phyloP scores from a whole-genome alignment of 78 protist genomes.

The Speleostelium caveatum region DNA sequence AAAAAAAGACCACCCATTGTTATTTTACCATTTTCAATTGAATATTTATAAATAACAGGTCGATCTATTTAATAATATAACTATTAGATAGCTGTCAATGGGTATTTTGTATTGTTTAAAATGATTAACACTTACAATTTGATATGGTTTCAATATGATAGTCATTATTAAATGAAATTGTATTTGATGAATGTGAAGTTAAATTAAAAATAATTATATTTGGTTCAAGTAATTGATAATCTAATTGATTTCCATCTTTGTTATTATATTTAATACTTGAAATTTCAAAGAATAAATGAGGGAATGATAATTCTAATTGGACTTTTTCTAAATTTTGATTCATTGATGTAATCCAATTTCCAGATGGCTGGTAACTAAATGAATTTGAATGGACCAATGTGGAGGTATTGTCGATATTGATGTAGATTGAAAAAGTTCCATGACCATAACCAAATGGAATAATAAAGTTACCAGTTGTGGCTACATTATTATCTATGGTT shows the following conservation, averaged over 20 bases:
- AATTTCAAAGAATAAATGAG: not conserved
- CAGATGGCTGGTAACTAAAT: not conserved
- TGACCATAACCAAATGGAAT: not conserved
- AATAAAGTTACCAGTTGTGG: not conserved
- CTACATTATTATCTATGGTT: not conserved
- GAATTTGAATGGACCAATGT: not conserved
- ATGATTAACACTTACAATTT: not conserved
- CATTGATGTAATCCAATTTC: not conserved
- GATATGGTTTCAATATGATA: not conserved
- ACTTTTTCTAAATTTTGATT: not conserved
- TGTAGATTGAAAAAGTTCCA: not conserved
- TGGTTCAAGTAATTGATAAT: not conserved
- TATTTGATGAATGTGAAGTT: not conserved
- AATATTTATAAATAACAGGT: not conserved
- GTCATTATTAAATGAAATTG: not conserved
- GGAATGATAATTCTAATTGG: not conserved
- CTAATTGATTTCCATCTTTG: not conserved
- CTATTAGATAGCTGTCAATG: not conserved
- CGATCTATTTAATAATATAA: too few species aligned
- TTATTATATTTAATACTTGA: not conserved
- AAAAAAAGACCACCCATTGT: constrained; percentile 1
- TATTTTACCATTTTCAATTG: not conserved
- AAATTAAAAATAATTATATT: not conserved
- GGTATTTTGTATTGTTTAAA: not conserved
- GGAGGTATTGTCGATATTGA: too few species aligned